These are phyloP conservation scores for Elsinoe arachidis DNA, from an alignment of 2,329 filamentous ascomycete species.

Conservation along the genomic window DNA sequence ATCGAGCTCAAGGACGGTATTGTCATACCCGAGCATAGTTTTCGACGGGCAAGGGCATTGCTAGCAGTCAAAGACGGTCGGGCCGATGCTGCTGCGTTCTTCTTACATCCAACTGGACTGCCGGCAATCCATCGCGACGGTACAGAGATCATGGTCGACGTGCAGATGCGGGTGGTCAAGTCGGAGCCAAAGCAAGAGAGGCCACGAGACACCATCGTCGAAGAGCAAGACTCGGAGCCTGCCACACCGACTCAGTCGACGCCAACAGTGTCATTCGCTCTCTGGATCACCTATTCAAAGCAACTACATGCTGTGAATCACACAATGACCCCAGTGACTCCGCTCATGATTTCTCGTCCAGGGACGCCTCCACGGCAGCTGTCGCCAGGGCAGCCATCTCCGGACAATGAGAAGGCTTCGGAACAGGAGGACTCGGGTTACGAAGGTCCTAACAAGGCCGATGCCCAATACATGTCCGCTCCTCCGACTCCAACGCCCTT, in stretches of 20 bases:
- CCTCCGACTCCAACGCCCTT: conserved; percentile 34
- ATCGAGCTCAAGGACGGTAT: conserved; percentile 83
- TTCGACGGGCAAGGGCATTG: conserved; percentile 78
- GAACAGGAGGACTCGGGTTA: conserved; percentile 11
- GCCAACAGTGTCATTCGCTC: conserved; percentile 79
- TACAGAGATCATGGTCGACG: conserved; percentile 82
- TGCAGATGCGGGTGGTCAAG: conserved; percentile 93
- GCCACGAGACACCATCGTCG: conserved; percentile 55
- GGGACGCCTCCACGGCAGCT: conserved; percentile 70
- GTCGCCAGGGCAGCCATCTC: conserved; percentile 60
- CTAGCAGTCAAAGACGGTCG: conserved; percentile 76
- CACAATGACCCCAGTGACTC: conserved; percentile 53
- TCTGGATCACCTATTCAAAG: conserved; percentile 96
- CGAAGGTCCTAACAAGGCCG: conserved; percentile 5
- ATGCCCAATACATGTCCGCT: background rate
- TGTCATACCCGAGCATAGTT: conserved; percentile 92
- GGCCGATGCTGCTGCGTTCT: conserved; percentile 64
- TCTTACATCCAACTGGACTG: conserved; percentile 75
- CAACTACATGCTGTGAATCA: conserved; percentile 72
- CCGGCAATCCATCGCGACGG: conserved; percentile 84
- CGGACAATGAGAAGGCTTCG: background rate
- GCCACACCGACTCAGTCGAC: conserved; percentile 41
- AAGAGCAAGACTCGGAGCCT: conserved; percentile 49
- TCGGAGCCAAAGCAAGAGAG: conserved; percentile 61
- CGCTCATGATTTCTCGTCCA: conserved; percentile 50